Evolutionary conservation across 345 rosid genomes (phyloP).

Genomic region (Bruguiera parviflora): DNA sequence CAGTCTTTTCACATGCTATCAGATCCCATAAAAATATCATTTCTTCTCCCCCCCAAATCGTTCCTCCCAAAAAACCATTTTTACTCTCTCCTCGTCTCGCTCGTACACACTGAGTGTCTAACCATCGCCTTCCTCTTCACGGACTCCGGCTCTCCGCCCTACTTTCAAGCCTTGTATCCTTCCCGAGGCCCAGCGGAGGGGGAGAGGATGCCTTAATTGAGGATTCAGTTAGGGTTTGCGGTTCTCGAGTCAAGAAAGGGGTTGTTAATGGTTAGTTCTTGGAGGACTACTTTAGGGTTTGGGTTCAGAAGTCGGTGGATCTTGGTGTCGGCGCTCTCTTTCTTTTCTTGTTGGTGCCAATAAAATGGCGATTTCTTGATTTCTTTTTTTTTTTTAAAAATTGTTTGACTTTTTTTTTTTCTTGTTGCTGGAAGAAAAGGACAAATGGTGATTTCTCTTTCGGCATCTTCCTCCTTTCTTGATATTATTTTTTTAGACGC

Average conservation of each 20-base stretch:
- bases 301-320: conserved; percentile 3
- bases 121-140: background rate
- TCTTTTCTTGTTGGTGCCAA: conserved; percentile 37
- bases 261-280: conserved; percentile 14
- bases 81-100: too few species aligned
- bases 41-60: too few species aligned
- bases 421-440: too few species aligned
- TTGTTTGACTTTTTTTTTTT: background rate
- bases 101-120: too few species aligned
- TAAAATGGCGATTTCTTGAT: background rate
- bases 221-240: conserved; percentile 18
- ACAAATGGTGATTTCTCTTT: background rate
- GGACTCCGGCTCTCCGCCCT: too few species aligned
- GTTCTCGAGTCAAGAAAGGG: conserved; percentile 19
- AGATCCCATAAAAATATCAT: too few species aligned
- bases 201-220: background rate
- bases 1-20: too few species aligned
- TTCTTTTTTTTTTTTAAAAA: background rate
- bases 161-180: too few species aligned
- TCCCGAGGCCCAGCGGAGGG: background rate
- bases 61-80: too few species aligned
- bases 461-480: too few species aligned
- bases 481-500: too few species aligned
- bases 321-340: conserved; percentile 27
- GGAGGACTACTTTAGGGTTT: conserved; percentile 35